Conservation (phyloP, 495 filamentous ascomycete genomes). For the Xylaria nigripes region DNA sequence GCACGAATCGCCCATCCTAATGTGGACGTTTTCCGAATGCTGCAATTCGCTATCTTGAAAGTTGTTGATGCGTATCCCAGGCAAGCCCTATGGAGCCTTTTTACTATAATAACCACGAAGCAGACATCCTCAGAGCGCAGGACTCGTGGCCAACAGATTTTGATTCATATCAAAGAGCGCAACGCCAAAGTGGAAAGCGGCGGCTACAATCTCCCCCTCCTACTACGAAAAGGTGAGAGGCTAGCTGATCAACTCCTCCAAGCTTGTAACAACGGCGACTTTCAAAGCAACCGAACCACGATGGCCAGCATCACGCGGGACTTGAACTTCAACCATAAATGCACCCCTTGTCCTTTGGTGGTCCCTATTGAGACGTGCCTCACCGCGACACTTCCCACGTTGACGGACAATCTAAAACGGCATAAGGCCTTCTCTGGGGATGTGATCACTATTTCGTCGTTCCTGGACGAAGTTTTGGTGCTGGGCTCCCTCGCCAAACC, state of each 20-base stretch:
- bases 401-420: conserved; percentile 58
- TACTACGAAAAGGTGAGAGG: conserved; percentile 72
- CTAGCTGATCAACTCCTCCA: conserved; percentile 75
- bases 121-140: conserved; percentile 42
- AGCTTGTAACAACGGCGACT: conserved; percentile 70
- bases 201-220: conserved; percentile 47
- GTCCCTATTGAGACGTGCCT: conserved; percentile 81
- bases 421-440: conserved; percentile 75
- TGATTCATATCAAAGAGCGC: conserved; percentile 34
- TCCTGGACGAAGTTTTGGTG: conserved; percentile 80
- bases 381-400: conserved; percentile 70
- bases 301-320: conserved; percentile 62
- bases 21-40: conserved; percentile 58
- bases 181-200: conserved; percentile 30
- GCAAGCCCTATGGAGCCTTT: conserved; percentile 87
- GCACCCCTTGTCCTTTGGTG: conserved; percentile 72
- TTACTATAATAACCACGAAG: conserved; percentile 60
- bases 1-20: conserved; percentile 86
- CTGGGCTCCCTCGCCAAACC: conserved; percentile 87
- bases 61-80: conserved; percentile 73
- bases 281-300: conserved; percentile 54
- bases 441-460: conserved; percentile 47
- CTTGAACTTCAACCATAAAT: conserved; percentile 75
- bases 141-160: conserved; percentile 42
- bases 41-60: conserved; percentile 71